Evolutionary conservation across 2,329 filamentous ascomycete species (phyloP), one percentile per base, ranked within the genome.

Genomic region (Parasarocladium wereldwijsianum): DNA sequence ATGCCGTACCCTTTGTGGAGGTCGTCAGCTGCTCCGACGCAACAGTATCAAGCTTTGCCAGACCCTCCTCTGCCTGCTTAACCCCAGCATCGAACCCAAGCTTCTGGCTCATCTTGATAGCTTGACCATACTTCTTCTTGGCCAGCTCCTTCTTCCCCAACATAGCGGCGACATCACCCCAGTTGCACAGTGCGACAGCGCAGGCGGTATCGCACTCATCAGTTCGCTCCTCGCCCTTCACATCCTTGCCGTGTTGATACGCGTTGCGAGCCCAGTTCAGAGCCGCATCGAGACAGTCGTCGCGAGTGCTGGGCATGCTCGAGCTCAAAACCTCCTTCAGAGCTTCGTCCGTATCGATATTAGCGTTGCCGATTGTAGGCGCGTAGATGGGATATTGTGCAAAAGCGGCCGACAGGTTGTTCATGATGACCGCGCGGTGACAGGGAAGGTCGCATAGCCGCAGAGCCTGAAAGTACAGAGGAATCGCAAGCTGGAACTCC

Each of bases 201-300:
- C 86, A 94, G 2, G 78, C 82, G 33, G 78, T 53, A 48, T 93
- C 84, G 45, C 87, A 94, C 45, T 93, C 83, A 29, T 76, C 64
- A 3, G 73, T 81, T 23, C 82, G 64, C 4, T 71, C 58, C 1
- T 79, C 70, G 4, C 75, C 69, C 32, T 64, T 54, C 24, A 92
- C 76, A 17, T 70, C 66, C 6, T 62, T 61, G 2, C 76, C 72
- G 33, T 84, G 68, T 14, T 64, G 60, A 19, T 86, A 57, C 3
- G 85, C 80, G 45, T 87, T 87, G 30, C 68, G 57, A 5, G 83
- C 81, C 86, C 86, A 94, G 39, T 72, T 68, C 20, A 68, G 65
- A 5, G 81, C 83, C 32, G 80, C 75, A 20, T 73, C 63, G 22
- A 90, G 60, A 33, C 80, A 68, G 8, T 69, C 61, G 21, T 70